Conservation (phyloP, 257 asterid genomes). For the Cynanchum wilfordii region DNA sequence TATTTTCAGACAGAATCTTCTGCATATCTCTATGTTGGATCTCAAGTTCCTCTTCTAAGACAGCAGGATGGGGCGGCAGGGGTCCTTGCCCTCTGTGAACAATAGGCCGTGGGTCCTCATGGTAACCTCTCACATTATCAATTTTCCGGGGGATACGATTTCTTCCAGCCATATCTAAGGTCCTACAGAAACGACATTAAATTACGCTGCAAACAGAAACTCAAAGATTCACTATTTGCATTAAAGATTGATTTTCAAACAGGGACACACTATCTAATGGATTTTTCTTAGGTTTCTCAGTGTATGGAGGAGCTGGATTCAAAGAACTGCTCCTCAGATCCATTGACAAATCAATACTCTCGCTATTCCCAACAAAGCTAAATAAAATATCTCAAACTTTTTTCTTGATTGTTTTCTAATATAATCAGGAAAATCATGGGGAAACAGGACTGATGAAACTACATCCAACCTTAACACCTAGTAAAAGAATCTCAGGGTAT, state of each 20-base stretch:
- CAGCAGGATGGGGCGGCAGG: conserved; percentile 55
- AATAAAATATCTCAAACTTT: not conserved
- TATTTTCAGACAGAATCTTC: conserved; percentile 56
- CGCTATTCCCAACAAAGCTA: not conserved
- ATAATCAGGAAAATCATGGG: not conserved
- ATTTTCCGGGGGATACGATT: conserved; percentile 56
- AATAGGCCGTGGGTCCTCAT: conserved; percentile 43
- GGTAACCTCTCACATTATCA: conserved; percentile 42
- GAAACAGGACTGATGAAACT: not conserved
- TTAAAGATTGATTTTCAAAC: not conserved
- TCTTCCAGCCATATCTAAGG: conserved; percentile 59
- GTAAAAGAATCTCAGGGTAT: not conserved
- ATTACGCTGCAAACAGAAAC: not conserved
- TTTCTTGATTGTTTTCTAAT: not conserved
- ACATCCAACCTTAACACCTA: not conserved
- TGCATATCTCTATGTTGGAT: conserved; percentile 78
- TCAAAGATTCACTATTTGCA: not conserved
- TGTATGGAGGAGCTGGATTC: not conserved
- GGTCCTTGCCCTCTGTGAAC: conserved; percentile 46
- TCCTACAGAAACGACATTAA: conserved; percentile 3
- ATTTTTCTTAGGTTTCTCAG: not conserved
- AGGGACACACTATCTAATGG: not conserved
- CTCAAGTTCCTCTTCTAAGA: conserved; percentile 76
- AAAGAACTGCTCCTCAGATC: not conserved
- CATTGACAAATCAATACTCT: not conserved